Conservation (phyloP, 2,329 filamentous ascomycete species). For the Neoascochyta sp. region DNA sequence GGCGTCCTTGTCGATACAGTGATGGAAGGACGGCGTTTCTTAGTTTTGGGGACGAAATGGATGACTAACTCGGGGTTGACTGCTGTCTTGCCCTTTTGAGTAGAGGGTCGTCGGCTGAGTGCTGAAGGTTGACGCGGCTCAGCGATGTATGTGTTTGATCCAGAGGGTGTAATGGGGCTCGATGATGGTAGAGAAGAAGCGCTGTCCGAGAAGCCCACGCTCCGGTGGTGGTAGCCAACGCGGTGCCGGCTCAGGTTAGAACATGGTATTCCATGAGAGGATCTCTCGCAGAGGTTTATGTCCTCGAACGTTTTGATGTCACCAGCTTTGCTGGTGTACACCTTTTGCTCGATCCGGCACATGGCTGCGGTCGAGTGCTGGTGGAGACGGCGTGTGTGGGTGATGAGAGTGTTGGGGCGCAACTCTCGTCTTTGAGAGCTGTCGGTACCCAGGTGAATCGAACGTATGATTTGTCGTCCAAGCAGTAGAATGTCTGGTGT, state of each 20-base stretch:
- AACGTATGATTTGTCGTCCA: too few relatives aligned
- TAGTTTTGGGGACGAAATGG: constrained; percentile 23
- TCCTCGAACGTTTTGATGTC: constrained; percentile 22
- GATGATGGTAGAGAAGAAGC: constrained; percentile 27
- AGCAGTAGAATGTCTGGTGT: too few relatives aligned
- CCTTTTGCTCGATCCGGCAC: constrained; percentile 33
- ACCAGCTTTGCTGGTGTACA: constrained; percentile 27
- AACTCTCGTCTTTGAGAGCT: too few relatives aligned
- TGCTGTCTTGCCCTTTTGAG: constrained; percentile 17
- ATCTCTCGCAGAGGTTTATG: constrained; percentile 22
- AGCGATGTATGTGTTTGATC: constrained; percentile 19
- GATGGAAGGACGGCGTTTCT: constrained; percentile 17
- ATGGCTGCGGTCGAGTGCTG: constrained; percentile 13
- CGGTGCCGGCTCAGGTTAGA: too few relatives aligned
- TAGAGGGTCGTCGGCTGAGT: constrained; percentile 23
- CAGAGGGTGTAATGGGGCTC: constrained; percentile 31
- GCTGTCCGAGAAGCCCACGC: constrained; percentile 15
- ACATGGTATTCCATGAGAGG: constrained; percentile 20
- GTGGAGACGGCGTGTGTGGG: constrained; percentile 1
- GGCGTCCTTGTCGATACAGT: constrained; percentile 21
- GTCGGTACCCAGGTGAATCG: too few relatives aligned
- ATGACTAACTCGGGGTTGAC: constrained; percentile 31
- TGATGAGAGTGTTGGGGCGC: constrained; percentile 1
- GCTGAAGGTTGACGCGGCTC: constrained; percentile 24
- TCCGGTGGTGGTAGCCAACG: too few relatives aligned